A percentile compares a stretch with the other conserved stretches of the same genome.
Conservation (phyloP, 306 rosid genomes). For the Psophocarpus tetragonolobus region DNA sequence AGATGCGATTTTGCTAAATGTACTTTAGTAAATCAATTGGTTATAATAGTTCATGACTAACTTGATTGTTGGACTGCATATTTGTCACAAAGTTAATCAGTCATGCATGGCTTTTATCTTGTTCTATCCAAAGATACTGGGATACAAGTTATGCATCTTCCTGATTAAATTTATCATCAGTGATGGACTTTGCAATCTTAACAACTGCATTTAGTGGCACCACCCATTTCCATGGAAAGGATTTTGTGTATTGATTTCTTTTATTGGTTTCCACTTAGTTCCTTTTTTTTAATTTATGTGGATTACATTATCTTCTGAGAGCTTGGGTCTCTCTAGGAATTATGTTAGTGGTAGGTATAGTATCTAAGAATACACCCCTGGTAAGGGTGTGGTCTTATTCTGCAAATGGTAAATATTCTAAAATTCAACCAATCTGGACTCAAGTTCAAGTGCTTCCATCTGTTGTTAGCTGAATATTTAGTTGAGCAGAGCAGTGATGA, state of each 20-base stretch:
- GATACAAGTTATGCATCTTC: neutral
- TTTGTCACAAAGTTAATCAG: conserved; percentile 21
- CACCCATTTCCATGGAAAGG: conserved; percentile 24
- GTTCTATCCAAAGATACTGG: conserved; percentile 23
- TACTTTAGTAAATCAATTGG: neutral
- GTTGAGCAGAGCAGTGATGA: conserved; percentile 70
- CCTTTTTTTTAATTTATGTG: conserved; percentile 35
- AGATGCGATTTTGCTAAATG: neutral
- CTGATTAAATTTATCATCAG: conserved; percentile 14
- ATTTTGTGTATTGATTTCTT: conserved; percentile 40
- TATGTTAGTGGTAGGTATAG: conserved; percentile 40
- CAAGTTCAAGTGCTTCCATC: conserved; percentile 60
- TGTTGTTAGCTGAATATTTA: conserved; percentile 45
- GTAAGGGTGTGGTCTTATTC: conserved; percentile 57
- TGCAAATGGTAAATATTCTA: conserved; percentile 48
- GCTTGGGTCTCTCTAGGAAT: conserved; percentile 43
- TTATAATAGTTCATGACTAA: conserved; percentile 28
- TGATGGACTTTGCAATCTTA: conserved; percentile 11
- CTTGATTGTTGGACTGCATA: neutral
- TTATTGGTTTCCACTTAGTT: conserved; percentile 28
- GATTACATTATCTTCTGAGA: conserved; percentile 40
- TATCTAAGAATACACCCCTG: conserved; percentile 53
- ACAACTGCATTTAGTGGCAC: conserved; percentile 33
- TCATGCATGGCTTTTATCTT: neutral
- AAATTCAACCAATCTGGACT: conserved; percentile 45